phyloP scores from a whole-genome alignment of 2,329 filamentous ascomycete genomes.

The Colletotrichum navitas region DNA sequence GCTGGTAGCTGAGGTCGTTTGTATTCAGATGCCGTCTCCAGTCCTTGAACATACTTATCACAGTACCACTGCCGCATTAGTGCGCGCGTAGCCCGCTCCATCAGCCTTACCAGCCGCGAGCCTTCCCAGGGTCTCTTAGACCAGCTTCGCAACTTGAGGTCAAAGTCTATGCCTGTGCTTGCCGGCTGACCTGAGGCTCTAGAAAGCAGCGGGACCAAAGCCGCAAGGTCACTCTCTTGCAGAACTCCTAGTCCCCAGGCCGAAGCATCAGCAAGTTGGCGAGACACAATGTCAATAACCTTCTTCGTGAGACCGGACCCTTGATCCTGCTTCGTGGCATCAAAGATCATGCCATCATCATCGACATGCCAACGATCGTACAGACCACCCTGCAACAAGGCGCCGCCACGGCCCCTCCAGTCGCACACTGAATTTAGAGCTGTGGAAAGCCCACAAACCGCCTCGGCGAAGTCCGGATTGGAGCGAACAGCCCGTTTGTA shows the following conservation, averaged over 20 bases:
- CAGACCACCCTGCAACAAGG: constrained; percentile 77
- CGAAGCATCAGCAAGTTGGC: constrained; percentile 88
- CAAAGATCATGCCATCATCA: constrained; percentile 83
- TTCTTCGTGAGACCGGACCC: constrained; percentile 87
- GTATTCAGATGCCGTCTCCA: constrained; percentile 72
- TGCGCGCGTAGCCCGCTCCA: constrained; percentile 85
- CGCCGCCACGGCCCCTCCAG: constrained; percentile 90
- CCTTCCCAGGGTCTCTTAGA: constrained; percentile 87
- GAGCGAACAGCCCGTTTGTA: constrained; percentile 90
- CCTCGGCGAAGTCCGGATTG: constrained; percentile 97
- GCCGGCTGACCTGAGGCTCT: constrained; percentile 53
- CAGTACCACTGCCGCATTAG: constrained; percentile 89
- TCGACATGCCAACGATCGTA: constrained; percentile 96
- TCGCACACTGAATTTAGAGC: constrained; percentile 97
- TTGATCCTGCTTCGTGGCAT: constrained; percentile 72
- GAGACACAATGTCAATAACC: constrained; percentile 90
- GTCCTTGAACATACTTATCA: constrained; percentile 77
- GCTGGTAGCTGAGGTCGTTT: constrained; percentile 79
- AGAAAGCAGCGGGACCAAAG: constrained; percentile 62
- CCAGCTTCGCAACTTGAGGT: constrained; percentile 68
- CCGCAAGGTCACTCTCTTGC: constrained; percentile 64
- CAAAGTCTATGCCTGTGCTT: constrained; percentile 53
- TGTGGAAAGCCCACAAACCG: constrained; percentile 94
- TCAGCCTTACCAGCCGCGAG: constrained; percentile 82
- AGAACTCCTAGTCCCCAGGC: constrained; percentile 84